These are phyloP conservation scores for Lactifluus pinguis DNA, from an alignment of 768 basidiomycete species.

Conservation along the genomic window DNA sequence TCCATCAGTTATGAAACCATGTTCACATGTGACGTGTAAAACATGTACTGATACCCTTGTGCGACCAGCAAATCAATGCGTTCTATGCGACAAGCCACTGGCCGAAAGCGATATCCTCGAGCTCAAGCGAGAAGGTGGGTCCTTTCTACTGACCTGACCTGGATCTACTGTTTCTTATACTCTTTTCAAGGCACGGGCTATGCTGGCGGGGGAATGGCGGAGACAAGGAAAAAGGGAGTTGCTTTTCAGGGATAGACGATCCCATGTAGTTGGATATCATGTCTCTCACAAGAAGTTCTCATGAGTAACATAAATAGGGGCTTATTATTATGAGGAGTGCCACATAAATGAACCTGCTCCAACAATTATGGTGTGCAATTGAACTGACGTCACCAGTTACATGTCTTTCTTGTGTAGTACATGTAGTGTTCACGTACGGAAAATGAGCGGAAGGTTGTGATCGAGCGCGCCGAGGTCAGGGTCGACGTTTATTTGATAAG, in stretches of 20 bases:
- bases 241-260: conserved; percentile 91
- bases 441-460: too few relatives aligned
- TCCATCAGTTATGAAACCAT: conserved; percentile 64
- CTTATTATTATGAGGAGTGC: too few relatives aligned
- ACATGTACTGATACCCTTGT: conserved; percentile 87
- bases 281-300: too few relatives aligned
- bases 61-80: conserved; percentile 68
- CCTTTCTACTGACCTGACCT: background rate
- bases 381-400: too few relatives aligned
- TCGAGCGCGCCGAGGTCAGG: too few relatives aligned
- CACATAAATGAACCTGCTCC: too few relatives aligned
- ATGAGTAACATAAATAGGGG: too few relatives aligned
- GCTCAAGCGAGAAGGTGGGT: conserved; percentile 78
- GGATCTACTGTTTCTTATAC: background rate
- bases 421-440: too few relatives aligned
- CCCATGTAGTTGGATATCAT: too few relatives aligned
- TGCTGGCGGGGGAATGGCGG: conserved; percentile 91
- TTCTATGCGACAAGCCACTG: conserved; percentile 69
- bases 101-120: conserved; percentile 70
- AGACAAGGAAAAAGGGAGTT: conserved; percentile 67
- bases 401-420: too few relatives aligned
- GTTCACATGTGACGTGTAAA: conserved; percentile 87
- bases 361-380: too few relatives aligned
- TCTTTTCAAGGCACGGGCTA: conserved; percentile 69
- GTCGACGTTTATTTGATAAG: conserved; percentile 1